Conservation (phyloP, 225 moss, liverwort and hornwort genomes). For the Polytrichum commune region DNA sequence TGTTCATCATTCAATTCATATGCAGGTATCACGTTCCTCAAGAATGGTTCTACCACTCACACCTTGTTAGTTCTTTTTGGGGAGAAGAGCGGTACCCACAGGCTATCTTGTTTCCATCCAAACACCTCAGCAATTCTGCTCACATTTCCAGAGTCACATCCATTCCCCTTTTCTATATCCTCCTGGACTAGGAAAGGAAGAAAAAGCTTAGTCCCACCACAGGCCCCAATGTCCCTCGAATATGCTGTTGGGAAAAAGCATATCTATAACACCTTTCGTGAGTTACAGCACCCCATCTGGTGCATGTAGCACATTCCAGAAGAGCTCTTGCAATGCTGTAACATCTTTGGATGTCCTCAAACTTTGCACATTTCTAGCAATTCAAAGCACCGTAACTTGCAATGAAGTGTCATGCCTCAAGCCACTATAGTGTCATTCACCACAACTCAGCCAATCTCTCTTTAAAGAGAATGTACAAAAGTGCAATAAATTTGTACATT, state of each 20-base stretch:
- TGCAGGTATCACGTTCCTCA: constrained; percentile 84
- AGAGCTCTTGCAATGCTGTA: constrained; percentile 57
- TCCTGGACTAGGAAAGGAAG: constrained; percentile 29
- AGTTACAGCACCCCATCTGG: constrained; percentile 85
- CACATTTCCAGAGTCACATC: constrained; percentile 61
- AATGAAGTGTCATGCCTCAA: too few species aligned
- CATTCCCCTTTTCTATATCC: constrained; percentile 31
- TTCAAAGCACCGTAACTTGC: too few species aligned
- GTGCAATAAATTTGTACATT: not conserved
- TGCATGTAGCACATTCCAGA: constrained; percentile 52
- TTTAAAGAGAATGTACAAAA: not conserved
- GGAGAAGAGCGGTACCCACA: too few species aligned
- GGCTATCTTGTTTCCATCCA: constrained; percentile 49
- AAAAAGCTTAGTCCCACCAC: constrained; percentile 7
- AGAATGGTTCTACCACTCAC: constrained; percentile 65
- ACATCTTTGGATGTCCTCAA: too few species aligned
- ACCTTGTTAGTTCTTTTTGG: constrained; percentile 86
- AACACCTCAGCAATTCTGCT: constrained; percentile 41
- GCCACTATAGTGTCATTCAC: not conserved
- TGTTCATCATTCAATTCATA: not conserved
- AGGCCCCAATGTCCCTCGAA: constrained; percentile 47
- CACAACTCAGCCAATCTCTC: not conserved
- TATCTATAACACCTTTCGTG: constrained; percentile 58
- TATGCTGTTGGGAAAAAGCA: constrained; percentile 62
- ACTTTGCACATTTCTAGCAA: too few species aligned